phyloP scores from a whole-genome alignment of 2,329 filamentous ascomycete genomes.

The Meredithiella fracta region DNA sequence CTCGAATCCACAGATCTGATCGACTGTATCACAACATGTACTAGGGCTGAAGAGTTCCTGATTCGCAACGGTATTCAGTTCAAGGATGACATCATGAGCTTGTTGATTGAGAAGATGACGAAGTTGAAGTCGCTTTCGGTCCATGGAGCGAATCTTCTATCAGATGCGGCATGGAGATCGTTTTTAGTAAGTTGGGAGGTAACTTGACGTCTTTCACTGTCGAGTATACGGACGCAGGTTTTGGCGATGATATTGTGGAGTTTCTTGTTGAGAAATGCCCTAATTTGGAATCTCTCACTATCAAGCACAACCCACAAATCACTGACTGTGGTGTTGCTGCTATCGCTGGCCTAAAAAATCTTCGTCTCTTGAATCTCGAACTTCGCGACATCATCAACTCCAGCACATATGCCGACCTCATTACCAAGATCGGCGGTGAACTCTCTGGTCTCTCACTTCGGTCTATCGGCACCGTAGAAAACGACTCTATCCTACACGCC shows the following conservation, averaged over 20 bases:
- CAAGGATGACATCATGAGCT: constrained; percentile 70
- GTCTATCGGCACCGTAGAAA: constrained; percentile 41
- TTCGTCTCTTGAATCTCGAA: constrained; percentile 63
- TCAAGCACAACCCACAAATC: constrained; percentile 64
- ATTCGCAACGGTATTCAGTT: constrained; percentile 79
- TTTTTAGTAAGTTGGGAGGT: constrained; percentile 49
- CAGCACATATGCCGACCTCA: constrained; percentile 41
- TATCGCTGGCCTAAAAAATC: constrained; percentile 43
- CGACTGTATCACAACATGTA: constrained; percentile 61
- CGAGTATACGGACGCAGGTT: constrained; percentile 68
- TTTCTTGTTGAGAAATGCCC: constrained; percentile 49
- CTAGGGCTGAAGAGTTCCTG: constrained; percentile 52
- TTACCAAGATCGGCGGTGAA: constrained; percentile 44
- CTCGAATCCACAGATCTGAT: constrained; percentile 62
- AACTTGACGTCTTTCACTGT: constrained; percentile 55
- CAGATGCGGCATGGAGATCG: constrained; percentile 56
- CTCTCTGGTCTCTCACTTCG: constrained; percentile 68
- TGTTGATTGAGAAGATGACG: constrained; percentile 56
- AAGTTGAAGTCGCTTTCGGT: constrained; percentile 59
- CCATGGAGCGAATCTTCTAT: constrained; percentile 69
- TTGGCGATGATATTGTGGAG: constrained; percentile 53
- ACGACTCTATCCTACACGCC: constrained; percentile 52
- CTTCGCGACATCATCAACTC: constrained; percentile 41
- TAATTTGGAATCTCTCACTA: constrained; percentile 56
- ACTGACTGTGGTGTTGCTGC: constrained; percentile 47